A percentile compares a stretch with the other conserved stretches of the same genome.
These are phyloP conservation scores for Epichloe sibirici DNA, from an alignment of 2,329 filamentous ascomycete species.

Conservation along the genomic window DNA sequence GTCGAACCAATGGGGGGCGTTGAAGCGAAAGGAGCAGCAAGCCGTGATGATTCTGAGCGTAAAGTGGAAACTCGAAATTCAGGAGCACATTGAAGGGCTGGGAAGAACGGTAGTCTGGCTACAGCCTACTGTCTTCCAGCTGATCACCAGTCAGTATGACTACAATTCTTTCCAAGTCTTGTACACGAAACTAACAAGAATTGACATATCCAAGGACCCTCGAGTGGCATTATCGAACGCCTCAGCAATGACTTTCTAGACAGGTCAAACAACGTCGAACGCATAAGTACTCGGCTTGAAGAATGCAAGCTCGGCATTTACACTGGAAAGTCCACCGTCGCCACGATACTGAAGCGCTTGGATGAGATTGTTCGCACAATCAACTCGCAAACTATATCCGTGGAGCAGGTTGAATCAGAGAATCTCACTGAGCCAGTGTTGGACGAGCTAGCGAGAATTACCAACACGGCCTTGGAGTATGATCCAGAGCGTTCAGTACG, in stretches of 20 bases:
- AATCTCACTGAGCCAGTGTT: constrained; percentile 13
- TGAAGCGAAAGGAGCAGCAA: constrained; percentile 27
- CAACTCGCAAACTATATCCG: constrained; percentile 15
- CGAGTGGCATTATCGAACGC: constrained; percentile 14
- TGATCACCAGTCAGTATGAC: constrained; percentile 31
- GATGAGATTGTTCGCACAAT: constrained; percentile 18
- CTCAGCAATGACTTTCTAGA: constrained; percentile 20
- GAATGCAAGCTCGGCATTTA: constrained; percentile 18
- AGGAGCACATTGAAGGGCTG: constrained; percentile 29
- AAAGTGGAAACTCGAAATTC: constrained; percentile 37
- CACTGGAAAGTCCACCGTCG: constrained; percentile 17
- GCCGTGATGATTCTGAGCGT: constrained; percentile 32
- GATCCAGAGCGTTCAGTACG: constrained; percentile 13
- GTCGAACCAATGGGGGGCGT: constrained; percentile 6
- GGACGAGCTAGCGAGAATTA: constrained; percentile 20
- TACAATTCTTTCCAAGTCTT: neutral
- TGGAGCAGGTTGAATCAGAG: constrained; percentile 9
- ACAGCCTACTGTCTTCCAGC: constrained; percentile 26
- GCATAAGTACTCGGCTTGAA: constrained; percentile 12
- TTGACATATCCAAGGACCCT: constrained; percentile 6
- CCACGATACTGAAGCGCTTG: constrained; percentile 24
- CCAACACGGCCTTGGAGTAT: constrained; percentile 18
- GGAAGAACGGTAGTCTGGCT: constrained; percentile 30
- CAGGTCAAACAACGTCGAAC: constrained; percentile 17
- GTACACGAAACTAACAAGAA: neutral